Conservation (phyloP, 331 rosid genomes). For the Malus hybrid region DNA sequence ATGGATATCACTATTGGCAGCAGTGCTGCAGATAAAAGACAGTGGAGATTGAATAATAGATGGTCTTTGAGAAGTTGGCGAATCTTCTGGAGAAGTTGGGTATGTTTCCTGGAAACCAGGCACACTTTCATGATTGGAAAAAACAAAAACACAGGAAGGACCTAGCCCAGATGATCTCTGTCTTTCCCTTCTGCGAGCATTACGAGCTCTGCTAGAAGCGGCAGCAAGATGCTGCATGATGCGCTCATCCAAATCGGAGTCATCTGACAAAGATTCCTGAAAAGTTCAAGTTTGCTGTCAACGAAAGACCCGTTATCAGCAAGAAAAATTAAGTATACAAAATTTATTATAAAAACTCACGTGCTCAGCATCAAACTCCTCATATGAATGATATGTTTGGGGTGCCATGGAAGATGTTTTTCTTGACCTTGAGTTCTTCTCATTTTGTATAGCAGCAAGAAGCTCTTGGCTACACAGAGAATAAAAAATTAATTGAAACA, state of each 20-base stretch:
- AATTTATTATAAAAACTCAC: slow-evolving; percentile 26
- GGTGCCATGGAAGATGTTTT: slow-evolving; percentile 26
- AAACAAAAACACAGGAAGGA: slow-evolving; percentile 40
- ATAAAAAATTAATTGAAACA: neutral
- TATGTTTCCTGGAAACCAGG: slow-evolving; percentile 22
- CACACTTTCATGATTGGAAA: slow-evolving; percentile 27
- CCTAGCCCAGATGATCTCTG: slow-evolving; percentile 52
- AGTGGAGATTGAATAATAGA: slow-evolving; percentile 26
- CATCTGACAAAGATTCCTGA: slow-evolving; percentile 42
- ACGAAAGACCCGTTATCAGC: neutral
- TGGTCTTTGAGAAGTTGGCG: slow-evolving; percentile 29
- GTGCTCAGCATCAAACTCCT: slow-evolving; percentile 21
- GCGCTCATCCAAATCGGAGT: slow-evolving; percentile 58
- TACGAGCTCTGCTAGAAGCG: slow-evolving; percentile 50
- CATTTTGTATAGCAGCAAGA: slow-evolving; percentile 64
- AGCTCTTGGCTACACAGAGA: slow-evolving; percentile 73
- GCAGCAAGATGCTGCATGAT: slow-evolving; percentile 73
- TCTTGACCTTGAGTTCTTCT: slow-evolving; percentile 46
- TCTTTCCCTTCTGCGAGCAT: slow-evolving; percentile 46
- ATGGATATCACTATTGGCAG: slow-evolving; percentile 20
- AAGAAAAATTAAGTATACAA: neutral
- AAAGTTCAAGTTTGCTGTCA: slow-evolving; percentile 2
- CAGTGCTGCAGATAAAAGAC: slow-evolving; percentile 22
- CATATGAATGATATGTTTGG: slow-evolving; percentile 15
- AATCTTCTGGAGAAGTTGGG: slow-evolving; percentile 32